These are phyloP conservation scores for Neocallimastix lanati DNA, from an alignment of 192 early-diverging fungal genomes.

Conservation along the genomic window DNA sequence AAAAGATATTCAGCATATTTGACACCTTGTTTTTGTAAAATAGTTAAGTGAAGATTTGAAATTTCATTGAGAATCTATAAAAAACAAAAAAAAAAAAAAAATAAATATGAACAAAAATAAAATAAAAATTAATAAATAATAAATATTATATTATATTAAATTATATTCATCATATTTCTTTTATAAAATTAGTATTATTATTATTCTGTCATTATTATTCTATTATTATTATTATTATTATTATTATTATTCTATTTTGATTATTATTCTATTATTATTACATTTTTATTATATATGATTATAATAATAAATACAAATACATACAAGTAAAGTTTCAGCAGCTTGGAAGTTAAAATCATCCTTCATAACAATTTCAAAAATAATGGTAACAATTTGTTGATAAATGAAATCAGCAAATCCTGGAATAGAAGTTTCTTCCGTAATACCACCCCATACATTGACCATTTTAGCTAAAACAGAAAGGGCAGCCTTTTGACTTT, in stretches of 20 bases:
- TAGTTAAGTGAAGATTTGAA: constrained; percentile 6
- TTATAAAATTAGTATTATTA: no score
- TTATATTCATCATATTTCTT: no score
- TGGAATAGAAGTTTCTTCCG: constrained; percentile 18
- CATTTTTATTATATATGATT: no score
- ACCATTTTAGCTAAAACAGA: constrained; percentile 49
- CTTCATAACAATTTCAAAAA: constrained; percentile 67
- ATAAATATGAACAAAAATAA: no score
- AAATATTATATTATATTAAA: no score
- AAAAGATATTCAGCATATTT: constrained; percentile 41
- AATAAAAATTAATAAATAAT: no score
- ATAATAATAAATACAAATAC: no score
- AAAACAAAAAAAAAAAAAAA: no score
- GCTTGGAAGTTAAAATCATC: constrained; percentile 49
- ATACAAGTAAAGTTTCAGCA: constrained; percentile 54
- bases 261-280: no score
- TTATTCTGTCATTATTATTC: no score
- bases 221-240: no score
- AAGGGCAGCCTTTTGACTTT: constrained; percentile 46
- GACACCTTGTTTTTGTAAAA: constrained; percentile 30
- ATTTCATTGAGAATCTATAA: constrained; percentile 10
- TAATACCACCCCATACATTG: constrained; percentile 31
- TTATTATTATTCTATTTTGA: no score
- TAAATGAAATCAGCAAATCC: constrained; percentile 63
- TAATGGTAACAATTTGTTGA: constrained; percentile 45